Evolutionary conservation across 306 rosid species (phyloP).

Genomic region (Pyrus bretschneideri): DNA sequence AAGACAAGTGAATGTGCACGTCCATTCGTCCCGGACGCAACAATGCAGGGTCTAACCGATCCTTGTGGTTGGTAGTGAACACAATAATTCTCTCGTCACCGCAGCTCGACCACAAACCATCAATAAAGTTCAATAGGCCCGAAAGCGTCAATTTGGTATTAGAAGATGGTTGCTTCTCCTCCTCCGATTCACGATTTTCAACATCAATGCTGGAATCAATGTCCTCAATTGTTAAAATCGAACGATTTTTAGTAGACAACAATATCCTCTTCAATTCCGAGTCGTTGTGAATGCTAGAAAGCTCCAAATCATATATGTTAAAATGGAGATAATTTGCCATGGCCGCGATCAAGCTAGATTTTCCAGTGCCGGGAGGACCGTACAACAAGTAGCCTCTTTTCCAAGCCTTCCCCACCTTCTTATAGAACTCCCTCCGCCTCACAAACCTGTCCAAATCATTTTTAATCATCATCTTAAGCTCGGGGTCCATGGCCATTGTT

Average conservation of each 20-base stretch:
- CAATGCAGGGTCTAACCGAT: conserved; percentile 43
- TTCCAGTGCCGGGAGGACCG: conserved; percentile 39
- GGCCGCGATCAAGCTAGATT: conserved; percentile 40
- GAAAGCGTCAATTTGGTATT: conserved; percentile 1
- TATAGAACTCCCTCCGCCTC: conserved; percentile 25
- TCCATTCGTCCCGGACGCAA: conserved; percentile 57
- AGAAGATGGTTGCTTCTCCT: no score
- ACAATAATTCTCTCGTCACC: conserved; percentile 58
- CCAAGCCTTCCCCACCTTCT: conserved; percentile 20
- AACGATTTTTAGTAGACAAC: conserved; percentile 27
- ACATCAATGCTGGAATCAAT: conserved; percentile 23
- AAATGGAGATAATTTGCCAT: conserved; percentile 47
- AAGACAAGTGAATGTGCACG: conserved; percentile 46
- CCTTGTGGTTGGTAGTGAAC: conserved; percentile 55
- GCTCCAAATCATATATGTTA: conserved; percentile 34
- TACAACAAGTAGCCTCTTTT: conserved; percentile 27
- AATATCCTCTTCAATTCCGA: conserved; percentile 14
- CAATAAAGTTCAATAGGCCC: conserved; percentile 41
- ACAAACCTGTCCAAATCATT: conserved; percentile 33
- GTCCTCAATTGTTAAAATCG: conserved; percentile 42
- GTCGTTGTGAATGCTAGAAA: conserved; percentile 10
- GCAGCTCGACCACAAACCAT: conserved; percentile 58
- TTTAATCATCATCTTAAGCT: conserved; percentile 11
- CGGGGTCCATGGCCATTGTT: conserved; percentile 30
- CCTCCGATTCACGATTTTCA: no score